These are phyloP conservation scores for Raddia distichophylla DNA, from an alignment of 176 grass and related monocot genomes.

Conservation along the genomic window DNA sequence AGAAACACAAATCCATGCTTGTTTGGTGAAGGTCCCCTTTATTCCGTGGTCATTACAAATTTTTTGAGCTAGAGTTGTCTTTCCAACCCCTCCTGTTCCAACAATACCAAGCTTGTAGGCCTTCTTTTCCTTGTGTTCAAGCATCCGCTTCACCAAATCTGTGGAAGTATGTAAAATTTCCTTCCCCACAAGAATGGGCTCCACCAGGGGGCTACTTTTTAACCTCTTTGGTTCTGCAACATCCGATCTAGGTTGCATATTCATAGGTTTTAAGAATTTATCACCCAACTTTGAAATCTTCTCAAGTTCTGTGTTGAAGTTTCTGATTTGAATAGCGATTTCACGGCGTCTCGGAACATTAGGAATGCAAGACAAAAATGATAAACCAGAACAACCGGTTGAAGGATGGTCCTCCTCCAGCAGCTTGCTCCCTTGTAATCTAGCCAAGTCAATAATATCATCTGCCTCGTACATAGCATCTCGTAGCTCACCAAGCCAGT, in stretches of 20 bases:
- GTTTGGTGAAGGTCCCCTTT: constrained; percentile 6
- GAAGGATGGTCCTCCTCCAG: not conserved
- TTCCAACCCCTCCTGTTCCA: not conserved
- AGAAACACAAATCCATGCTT: constrained; percentile 43
- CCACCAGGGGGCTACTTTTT: not conserved
- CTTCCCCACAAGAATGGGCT: constrained; percentile 40
- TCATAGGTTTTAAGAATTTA: not conserved
- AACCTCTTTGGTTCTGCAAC: not conserved
- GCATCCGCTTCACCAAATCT: constrained; percentile 1
- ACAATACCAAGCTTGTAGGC: constrained; percentile 2
- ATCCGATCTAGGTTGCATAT: not conserved
- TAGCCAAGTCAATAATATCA: constrained; percentile 45
- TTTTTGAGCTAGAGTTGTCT: constrained; percentile 41
- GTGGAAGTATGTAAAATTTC: not conserved
- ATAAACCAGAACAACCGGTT: not conserved
- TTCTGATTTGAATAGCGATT: not conserved
- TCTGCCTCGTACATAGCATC: constrained; percentile 55
- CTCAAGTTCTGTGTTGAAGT: not conserved
- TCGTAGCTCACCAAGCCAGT: constrained; percentile 45
- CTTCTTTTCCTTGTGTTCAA: not conserved
- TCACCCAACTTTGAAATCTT: not conserved
- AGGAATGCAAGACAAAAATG: not conserved
- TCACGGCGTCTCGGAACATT: not conserved
- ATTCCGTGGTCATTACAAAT: constrained; percentile 36
- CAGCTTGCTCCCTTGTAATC: constrained; percentile 27